Base-by-base conservation (phyloP, 495 filamentous ascomycete species). In the Daldinia loculata region DNA sequence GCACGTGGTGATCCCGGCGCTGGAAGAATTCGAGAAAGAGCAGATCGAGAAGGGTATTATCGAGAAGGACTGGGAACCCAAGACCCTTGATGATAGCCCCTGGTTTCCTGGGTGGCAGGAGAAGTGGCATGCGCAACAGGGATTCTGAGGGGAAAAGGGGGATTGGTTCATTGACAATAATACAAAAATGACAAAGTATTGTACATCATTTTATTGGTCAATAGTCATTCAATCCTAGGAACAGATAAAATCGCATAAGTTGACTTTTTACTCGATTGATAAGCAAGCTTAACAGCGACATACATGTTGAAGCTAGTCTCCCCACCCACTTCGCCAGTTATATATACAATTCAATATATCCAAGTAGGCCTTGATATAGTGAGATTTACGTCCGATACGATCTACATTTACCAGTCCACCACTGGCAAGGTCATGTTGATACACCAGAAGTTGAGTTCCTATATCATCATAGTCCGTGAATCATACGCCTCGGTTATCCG, bases 51-150 rank as follows among this genome's bases (percentile, higher is more conserved):
- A 84, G 5, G 93, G 91, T 1, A 41, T 90, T 41, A 82, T 91
- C 43, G 80, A 83, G 48, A 77, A 82, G 73, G 85, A 82, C 11
- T 97, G 93, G 93, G 85, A 91, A 75, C 86, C 88, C 2, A 76
- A 82, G 53, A 97, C 94, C n/a, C 78, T 97, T 74, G 89, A 90
- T 17, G 91, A 97, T 45, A 90, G 87, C 72, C 94, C 94, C 11
- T 95, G 87, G 83, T 97, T 91, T 78, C 89, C 87, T 6, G 88
- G 89, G 0, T 97, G 94, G 94, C 84, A 89, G 80, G 89, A 90
- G 75, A 96, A 92, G 76, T 97, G 94, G 94, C 87, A 88, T 76
- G 77, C 84, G 6, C 84, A 90, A 76, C 92, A 96, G 76, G 93
- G 93, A 2, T 94, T 80, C 55, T 83, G 60, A 52, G 14, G n/a